These are phyloP conservation scores for Aspergillus ruber DNA, from an alignment of 2,329 filamentous ascomycete species.

Conservation along the genomic window DNA sequence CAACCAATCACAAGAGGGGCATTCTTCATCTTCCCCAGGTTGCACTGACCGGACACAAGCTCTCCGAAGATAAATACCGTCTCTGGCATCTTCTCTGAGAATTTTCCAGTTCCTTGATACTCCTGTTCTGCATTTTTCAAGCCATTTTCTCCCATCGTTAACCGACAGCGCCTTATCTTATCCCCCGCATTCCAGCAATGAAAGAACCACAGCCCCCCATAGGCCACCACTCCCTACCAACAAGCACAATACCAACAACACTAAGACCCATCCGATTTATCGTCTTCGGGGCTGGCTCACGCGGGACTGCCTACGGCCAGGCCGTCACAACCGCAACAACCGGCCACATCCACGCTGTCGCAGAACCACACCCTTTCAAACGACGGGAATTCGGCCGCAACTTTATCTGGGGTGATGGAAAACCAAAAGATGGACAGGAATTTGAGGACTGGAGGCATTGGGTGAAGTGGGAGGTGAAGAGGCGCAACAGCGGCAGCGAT, in stretches of 20 bases:
- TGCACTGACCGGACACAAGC: not conserved
- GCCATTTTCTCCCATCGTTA: not conserved
- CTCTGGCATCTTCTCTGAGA: not conserved
- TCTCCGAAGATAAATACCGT: not conserved
- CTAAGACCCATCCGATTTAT: conserved; percentile 55
- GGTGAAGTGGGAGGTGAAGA: conserved; percentile 60
- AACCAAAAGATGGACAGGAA: conserved; percentile 55
- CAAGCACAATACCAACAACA: not conserved
- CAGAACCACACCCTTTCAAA: conserved; percentile 75
- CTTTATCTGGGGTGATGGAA: conserved; percentile 62
- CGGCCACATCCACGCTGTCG: conserved; percentile 68
- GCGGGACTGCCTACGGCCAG: conserved; percentile 67
- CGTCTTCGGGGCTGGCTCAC: conserved; percentile 75
- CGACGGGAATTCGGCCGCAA: conserved; percentile 61
- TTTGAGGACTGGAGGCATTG: conserved; percentile 73
- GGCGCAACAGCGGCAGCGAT: conserved; percentile 47
- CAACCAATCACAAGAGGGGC: not conserved
- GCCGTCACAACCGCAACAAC: conserved; percentile 60
- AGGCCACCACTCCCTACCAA: not conserved
- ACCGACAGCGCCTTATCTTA: not conserved
- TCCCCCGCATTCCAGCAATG: conserved; percentile 8
- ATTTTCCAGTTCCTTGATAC: not conserved
- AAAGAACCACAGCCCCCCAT: conserved; percentile 13
- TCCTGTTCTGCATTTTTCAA: not conserved
- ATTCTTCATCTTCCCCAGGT: conserved; percentile 1